Percentiles rank a stretch among this genome's conserved stretches.
These are phyloP conservation scores for Neocatenulostroma microsporum DNA, from an alignment of 2,329 filamentous ascomycete species.

Conservation along the genomic window DNA sequence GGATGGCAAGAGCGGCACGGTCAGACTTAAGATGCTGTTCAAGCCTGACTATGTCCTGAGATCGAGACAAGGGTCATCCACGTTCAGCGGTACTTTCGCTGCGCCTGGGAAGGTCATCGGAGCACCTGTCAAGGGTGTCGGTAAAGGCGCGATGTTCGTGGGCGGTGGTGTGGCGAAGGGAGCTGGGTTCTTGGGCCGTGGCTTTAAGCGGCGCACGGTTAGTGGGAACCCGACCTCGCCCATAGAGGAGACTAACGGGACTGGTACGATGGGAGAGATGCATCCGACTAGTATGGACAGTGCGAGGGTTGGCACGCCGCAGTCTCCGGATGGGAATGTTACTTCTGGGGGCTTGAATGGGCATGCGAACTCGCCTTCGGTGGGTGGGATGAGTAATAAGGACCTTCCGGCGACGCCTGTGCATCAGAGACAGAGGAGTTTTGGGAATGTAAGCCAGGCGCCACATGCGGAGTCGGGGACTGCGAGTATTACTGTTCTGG, in stretches of 20 bases:
- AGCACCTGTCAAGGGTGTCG: slow-evolving; percentile 87
- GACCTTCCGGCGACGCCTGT: slow-evolving; percentile 24
- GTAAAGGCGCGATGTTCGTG: slow-evolving; percentile 62
- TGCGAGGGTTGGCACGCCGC: slow-evolving; percentile 14
- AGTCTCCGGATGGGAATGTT: slow-evolving; percentile 12
- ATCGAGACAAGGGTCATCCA: slow-evolving; percentile 79
- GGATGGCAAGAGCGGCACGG: slow-evolving; percentile 79
- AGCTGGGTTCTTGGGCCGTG: slow-evolving; percentile 81
- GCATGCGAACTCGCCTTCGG: slow-evolving; percentile 15
- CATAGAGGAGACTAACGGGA: no score
- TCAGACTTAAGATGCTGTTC: slow-evolving; percentile 82
- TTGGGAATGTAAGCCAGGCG: slow-evolving; percentile 23
- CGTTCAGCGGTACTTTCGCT: slow-evolving; percentile 84
- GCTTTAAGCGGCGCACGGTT: slow-evolving; percentile 66
- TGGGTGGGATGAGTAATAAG: slow-evolving; percentile 18
- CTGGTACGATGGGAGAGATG: no score
- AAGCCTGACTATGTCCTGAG: slow-evolving; percentile 85
- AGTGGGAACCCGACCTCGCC: slow-evolving; percentile 22
- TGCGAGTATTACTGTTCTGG: slow-evolving; percentile 71
- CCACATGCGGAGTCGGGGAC: slow-evolving; percentile 57
- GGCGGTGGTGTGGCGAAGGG: slow-evolving; percentile 79
- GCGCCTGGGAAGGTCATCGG: slow-evolving; percentile 84
- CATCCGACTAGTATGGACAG: no score
- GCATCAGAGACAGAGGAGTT: slow-evolving; percentile 43
- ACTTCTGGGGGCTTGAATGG: slow-evolving; percentile 12